These are phyloP conservation scores for Pyricularia pennisetigena DNA, from an alignment of 2,329 filamentous ascomycete genomes.

Conservation along the genomic window DNA sequence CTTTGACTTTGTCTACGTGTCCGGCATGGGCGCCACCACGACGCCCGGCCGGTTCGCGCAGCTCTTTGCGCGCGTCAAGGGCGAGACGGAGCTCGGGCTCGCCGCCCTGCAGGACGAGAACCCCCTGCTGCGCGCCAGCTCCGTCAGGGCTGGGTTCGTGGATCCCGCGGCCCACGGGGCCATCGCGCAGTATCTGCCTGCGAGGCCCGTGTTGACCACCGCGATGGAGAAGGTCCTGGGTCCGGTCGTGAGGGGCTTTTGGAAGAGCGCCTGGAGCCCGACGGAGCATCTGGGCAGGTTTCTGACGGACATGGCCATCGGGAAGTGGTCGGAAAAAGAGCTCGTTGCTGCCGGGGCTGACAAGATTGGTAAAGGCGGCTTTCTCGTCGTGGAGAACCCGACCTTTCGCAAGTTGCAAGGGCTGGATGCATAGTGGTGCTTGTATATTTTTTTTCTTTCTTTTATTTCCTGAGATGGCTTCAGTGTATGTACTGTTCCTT, in stretches of 20 bases:
- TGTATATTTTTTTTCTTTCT: background rate
- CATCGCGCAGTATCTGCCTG: constrained; percentile 31
- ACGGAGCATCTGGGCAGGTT: constrained; percentile 33
- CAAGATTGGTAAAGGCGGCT: constrained; percentile 18
- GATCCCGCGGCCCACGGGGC: constrained; percentile 35
- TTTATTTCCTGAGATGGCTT: background rate
- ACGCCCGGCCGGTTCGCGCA: constrained; percentile 44
- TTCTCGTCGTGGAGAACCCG: constrained; percentile 24
- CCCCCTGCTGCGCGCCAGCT: constrained; percentile 36
- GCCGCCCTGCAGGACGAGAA: constrained; percentile 36
- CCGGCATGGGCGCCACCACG: constrained; percentile 51
- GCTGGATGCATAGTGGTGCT: constrained; percentile 7
- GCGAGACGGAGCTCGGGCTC: constrained; percentile 51
- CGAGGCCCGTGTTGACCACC: constrained; percentile 10
- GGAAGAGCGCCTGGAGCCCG: constrained; percentile 23
- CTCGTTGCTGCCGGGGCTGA: constrained; percentile 19
- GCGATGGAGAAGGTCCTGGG: constrained; percentile 12
- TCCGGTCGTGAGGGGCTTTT: constrained; percentile 13
- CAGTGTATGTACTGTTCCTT: background rate
- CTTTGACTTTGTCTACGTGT: constrained; percentile 65
- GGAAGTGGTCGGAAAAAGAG: constrained; percentile 18
- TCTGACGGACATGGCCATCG: constrained; percentile 34
- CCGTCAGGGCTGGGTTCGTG: constrained; percentile 49
- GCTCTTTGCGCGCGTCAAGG: constrained; percentile 56
- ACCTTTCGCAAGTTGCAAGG: constrained; percentile 24